Evolutionary conservation across 768 basidiomycete species (phyloP), one percentile per base, ranked within the genome.

Genomic region (Coprinopsis marcescibilis): DNA sequence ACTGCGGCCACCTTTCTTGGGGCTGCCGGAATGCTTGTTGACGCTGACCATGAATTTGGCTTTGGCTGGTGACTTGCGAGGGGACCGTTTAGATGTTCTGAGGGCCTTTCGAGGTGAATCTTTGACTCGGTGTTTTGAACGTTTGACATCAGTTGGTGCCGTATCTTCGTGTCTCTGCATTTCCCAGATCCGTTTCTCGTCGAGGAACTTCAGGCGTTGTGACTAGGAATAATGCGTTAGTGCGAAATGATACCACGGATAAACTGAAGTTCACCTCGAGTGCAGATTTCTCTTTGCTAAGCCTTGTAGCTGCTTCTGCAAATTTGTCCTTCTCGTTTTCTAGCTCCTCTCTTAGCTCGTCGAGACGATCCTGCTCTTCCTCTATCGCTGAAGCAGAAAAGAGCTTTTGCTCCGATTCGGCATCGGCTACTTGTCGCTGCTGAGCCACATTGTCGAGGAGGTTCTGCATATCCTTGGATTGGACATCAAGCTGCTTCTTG

Each of bases 161-260:
- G n/a, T n/a, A n/a, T n/a, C n/a, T n/a, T n/a, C n/a, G n/a, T n/a
- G n/a, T n/a, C n/a, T 67, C 38, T 83, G 72, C 1, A 80, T 75
- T 47, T 82, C 73, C 85, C 83, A 87, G n/a, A 73, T 66, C n/a
- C 82, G 75, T 56, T 78, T 84, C 59, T 89, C 86, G 52, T 88
- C 83, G 39, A 76, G 35, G 33, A 88, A 70, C 45, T 70, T 72
- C 21, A 78, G 57, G 17, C 77, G 73, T 56, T 86, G 82, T 8
- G 74, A 75, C 86, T 89, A 38, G 21, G 30, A 42, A 32, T 50
- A 30, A 50, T 46, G 42, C 24, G 49, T 23, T 21, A 26, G 25
- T 30, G 33, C 30, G 50, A 48, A 34, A 35, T 35, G 21, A 23
- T 34, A 46, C 6, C 25, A 41, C 40, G 12, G 44, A 25, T 13